phyloP scores from a whole-genome alignment of 768 basidiomycete genomes.

The Leccinellum luteum region DNA sequence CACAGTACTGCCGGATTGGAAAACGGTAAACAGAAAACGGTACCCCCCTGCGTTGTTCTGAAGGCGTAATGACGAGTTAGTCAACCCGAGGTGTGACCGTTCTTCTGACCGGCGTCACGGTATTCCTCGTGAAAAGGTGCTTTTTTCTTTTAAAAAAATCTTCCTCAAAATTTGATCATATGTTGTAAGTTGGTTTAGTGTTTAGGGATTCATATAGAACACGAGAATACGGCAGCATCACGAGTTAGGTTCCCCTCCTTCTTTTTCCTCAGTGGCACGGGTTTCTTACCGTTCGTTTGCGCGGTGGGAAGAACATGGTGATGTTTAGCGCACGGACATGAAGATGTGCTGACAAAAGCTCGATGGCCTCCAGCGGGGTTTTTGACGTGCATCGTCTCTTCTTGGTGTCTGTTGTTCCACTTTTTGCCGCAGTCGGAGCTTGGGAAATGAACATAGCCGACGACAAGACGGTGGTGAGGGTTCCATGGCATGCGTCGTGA shows the following conservation, averaged over 20 bases:
- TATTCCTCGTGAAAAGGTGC: slow-evolving; percentile 3
- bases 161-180: slow-evolving; percentile 12
- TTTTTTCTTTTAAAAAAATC: slow-evolving; percentile 1
- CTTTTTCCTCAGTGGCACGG: not conserved
- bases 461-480: not conserved
- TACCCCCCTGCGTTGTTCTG: not conserved
- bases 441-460: not conserved
- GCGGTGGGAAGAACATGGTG: not conserved
- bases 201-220: slow-evolving; percentile 6
- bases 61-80: not conserved
- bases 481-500: not conserved
- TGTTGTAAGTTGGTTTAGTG: slow-evolving; percentile 5
- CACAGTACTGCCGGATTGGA: not conserved
- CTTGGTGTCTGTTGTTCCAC: not conserved
- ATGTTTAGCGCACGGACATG: not conserved
- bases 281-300: not conserved
- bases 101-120: slow-evolving; percentile 10
- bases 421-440: not conserved
- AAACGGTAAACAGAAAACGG: not conserved
- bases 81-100: not conserved
- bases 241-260: not conserved
- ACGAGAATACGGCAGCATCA: slow-evolving; percentile 11
- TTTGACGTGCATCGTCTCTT: not conserved
- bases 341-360: not conserved
- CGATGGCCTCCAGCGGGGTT: not conserved